Evolutionary conservation across 2,329 filamentous ascomycete genomes (phyloP).

Genomic region (Penicillium occitanis): DNA sequence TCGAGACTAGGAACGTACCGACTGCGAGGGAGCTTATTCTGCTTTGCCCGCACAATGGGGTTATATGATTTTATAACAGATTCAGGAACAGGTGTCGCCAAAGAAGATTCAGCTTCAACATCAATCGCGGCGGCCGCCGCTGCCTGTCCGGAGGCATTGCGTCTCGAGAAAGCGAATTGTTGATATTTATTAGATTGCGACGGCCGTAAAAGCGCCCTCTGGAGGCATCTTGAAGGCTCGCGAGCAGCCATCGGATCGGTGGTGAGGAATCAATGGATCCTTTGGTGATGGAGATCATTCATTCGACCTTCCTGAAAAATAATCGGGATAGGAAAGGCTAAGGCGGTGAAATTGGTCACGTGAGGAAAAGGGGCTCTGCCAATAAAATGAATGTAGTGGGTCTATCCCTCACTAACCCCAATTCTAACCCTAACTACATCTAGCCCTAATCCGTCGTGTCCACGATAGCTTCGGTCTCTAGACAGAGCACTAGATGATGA

Average conservation of each 20-base stretch:
- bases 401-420: neutral
- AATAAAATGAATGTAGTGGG: neutral
- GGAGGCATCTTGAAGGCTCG: slow-evolving; percentile 41
- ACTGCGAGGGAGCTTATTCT: slow-evolving; percentile 50
- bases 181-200: slow-evolving; percentile 33
- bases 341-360: neutral
- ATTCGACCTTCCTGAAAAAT: neutral
- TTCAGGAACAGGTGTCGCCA: slow-evolving; percentile 38
- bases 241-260: slow-evolving; percentile 37
- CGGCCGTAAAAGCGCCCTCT: slow-evolving; percentile 39
- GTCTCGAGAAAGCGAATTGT: slow-evolving; percentile 38
- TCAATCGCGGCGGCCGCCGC: slow-evolving; percentile 41
- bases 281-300: neutral
- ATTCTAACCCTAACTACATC: neutral
- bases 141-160: slow-evolving; percentile 50
- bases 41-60: slow-evolving; percentile 49
- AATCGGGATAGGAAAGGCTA: slow-evolving; percentile 8
- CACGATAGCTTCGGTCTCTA: neutral
- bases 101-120: slow-evolving; percentile 51
- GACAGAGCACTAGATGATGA: neutral
- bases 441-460: neutral
- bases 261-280: neutral
- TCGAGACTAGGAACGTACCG: slow-evolving; percentile 43
- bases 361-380: neutral
- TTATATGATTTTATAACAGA: slow-evolving; percentile 51